Conservation (phyloP, 2,329 filamentous ascomycete species). For the Achaetomium macrosporum region DNA sequence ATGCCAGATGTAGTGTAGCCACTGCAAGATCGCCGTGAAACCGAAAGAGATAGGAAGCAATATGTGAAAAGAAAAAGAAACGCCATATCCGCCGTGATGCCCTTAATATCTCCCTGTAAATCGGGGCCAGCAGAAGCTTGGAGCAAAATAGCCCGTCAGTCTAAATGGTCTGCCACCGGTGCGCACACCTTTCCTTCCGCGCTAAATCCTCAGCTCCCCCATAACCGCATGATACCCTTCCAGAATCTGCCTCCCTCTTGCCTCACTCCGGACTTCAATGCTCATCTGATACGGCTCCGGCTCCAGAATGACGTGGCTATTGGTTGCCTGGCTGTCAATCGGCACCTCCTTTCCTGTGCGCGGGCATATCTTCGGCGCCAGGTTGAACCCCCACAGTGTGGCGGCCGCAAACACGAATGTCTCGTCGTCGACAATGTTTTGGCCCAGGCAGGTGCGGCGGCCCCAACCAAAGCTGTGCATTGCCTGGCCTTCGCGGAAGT, state of each 20-base stretch:
- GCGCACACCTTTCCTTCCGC: neutral
- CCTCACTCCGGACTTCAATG: conserved; percentile 37
- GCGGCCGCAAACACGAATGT: conserved; percentile 45
- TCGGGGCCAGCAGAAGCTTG: no score
- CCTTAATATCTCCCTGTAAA: no score
- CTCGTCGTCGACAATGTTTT: conserved; percentile 57
- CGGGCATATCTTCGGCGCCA: conserved; percentile 36
- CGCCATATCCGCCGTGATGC: no score
- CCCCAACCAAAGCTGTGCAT: conserved; percentile 63
- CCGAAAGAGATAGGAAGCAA: no score
- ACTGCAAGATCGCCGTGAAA: no score
- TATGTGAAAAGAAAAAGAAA: no score
- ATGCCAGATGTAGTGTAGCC: no score
- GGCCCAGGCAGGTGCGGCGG: conserved; percentile 56
- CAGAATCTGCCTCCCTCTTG: conserved; percentile 35
- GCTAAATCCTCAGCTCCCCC: conserved; percentile 6
- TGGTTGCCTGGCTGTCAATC: conserved; percentile 45
- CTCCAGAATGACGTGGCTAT: conserved; percentile 49
- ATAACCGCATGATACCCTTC: conserved; percentile 18
- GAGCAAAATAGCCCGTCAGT: no score
- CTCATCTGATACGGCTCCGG: conserved; percentile 42
- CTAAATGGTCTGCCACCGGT: no score
- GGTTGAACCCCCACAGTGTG: conserved; percentile 46
- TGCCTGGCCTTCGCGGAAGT: conserved; percentile 50
- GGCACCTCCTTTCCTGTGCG: conserved; percentile 37